Evolutionary conservation across 225 moss, liverwort and hornwort genomes (phyloP), one percentile per base, ranked within the genome.

Genomic region (Bryum argenteum): DNA sequence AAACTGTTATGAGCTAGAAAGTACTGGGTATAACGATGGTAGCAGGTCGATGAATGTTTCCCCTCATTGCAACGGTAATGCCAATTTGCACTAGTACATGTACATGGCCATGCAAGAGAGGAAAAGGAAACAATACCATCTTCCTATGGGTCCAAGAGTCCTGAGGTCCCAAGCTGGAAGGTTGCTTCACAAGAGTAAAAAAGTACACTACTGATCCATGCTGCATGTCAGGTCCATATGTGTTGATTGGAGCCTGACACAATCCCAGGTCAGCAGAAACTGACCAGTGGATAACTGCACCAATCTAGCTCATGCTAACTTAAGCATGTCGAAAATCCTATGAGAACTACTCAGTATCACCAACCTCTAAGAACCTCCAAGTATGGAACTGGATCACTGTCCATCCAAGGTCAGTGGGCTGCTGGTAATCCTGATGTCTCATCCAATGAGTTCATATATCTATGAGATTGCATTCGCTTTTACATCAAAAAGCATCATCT

Each of bases 201-300:
- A 83, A 78, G 75, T 81, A 87, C 51, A 87, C 87, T 74, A 87
- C 79, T 73, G 81, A 79, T 76, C 81, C 83, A 13, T 81, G 78
- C 81, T 84, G 81, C 70, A 79, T 76, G 71, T 84, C 83, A 83
- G 83, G 87, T 74, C 87, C 81, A 81, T 79, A 74, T 43, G 79
- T 87, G 87, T 73, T 84, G 79, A 87, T 83, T 81, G 87, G 83
- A 87, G 87, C 83, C 87, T 87, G 84, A 84, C 73, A 81, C 64
- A 83, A 81, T 68, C 74, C 74, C 77, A 80, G 77, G 61, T 84
- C 87, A 78, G 78, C 81, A 87, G 78, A 85, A 74, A 66, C 82
- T 77, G 80, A 82, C 85, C 76, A 45, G 58, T 54, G 68, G 71
- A 71, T 50, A 55, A 66, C 60, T 55, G 70, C 66, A 66, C 50